These are phyloP conservation scores for Sordariomycetes sp. DNA, from an alignment of 2,329 filamentous ascomycete genomes.

Conservation along the genomic window DNA sequence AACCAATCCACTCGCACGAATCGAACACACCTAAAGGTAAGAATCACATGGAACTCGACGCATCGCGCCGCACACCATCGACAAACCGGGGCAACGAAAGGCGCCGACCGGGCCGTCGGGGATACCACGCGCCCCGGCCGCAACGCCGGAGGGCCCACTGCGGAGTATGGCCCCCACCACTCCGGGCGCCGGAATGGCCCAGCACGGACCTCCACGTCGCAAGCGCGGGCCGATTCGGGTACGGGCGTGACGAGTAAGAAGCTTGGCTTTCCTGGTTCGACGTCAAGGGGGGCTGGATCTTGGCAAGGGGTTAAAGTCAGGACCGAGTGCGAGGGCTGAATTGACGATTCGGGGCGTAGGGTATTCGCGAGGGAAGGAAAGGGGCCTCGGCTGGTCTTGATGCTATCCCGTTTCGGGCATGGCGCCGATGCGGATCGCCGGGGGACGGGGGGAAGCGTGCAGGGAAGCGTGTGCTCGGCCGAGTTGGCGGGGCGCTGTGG, in stretches of 20 bases:
- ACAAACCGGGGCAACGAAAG: background rate
- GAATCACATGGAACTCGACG: too few relatives aligned
- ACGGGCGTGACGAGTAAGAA: too few relatives aligned
- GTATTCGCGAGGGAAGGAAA: background rate
- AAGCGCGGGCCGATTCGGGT: too few relatives aligned
- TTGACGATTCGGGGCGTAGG: background rate
- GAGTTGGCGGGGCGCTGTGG: too few relatives aligned
- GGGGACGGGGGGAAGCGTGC: background rate
- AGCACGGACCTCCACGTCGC: too few relatives aligned
- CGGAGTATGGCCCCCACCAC: background rate
- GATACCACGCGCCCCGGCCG: background rate
- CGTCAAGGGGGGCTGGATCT: too few relatives aligned
- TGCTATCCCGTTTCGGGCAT: background rate
- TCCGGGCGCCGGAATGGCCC: background rate
- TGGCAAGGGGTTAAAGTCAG: too few relatives aligned
- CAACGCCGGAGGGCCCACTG: background rate
- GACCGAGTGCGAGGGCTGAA: too few relatives aligned
- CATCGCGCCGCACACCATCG: background rate
- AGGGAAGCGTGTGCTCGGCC: too few relatives aligned
- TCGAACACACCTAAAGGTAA: too few relatives aligned
- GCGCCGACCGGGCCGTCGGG: conserved; percentile 2
- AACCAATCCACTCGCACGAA: too few relatives aligned
- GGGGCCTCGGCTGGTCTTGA: background rate
- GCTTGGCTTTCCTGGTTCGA: too few relatives aligned
- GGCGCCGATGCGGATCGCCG: background rate